Base-by-base conservation (phyloP, 257 asterid genomes). In the Solanum dulcamara region DNA sequence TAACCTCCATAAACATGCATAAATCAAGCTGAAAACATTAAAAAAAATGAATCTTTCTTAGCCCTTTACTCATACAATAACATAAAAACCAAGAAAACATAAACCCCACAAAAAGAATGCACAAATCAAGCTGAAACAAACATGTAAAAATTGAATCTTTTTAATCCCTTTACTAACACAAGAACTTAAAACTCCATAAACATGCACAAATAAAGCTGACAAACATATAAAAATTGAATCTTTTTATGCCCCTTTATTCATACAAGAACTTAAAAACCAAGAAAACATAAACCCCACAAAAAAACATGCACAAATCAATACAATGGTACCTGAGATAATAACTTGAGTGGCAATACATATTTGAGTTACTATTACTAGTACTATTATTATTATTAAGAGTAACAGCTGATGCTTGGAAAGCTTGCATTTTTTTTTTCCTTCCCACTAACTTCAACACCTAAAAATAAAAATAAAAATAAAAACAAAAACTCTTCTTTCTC, bases 271-370 rank as follows among this genome's bases (percentile, higher is more conserved):
- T 28, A 64, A 28, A 13, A 64, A 5, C 38, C 38, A 64, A 28
- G 72, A 30, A 64, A 28, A 64, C 71, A 28, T 33, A 64, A 64
- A 14, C 83, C 84, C 72, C 72, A 64, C 72, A 64, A 28, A 28
- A 28, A 28, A 67, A 67, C 75, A 67, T 32, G 79, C 13, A 9
- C 7, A 33, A 40, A 28, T 20, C 18, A 57, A 57, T 7, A 11
- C 5, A 62, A 18, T 40, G 2, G 30, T 35, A 95, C 99, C 99
- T 93, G 89, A 90, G 91, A 88, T 90, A 92, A 87, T 91, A 91
- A 83, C 92, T 89, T 77, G 96, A 86, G 84, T 87, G 93, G 94
- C 93, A 91, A 87, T 90, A 94, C 83, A 92, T 88, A 85, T 90
- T 93, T 81, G 92, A 88, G 87, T 50, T 40, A 18, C 24, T 44